Percentiles rank a stretch among this genome's conserved stretches.
phyloP scores from a whole-genome alignment of 495 filamentous ascomycete genomes.

The Penicillium cataractarum region DNA sequence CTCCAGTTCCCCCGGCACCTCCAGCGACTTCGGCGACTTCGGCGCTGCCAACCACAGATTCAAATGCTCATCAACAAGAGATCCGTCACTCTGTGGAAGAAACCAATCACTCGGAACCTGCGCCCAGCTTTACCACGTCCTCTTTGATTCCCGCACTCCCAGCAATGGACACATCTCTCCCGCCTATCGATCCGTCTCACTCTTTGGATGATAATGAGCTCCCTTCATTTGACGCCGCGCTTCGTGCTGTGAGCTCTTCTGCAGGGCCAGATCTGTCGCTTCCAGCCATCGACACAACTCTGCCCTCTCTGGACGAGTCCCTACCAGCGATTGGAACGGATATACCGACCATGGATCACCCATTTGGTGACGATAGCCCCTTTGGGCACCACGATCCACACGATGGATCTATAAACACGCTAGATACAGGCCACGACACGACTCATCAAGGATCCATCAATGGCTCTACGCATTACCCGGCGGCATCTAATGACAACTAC shows the following conservation, averaged over 20 bases:
- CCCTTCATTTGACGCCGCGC: constrained; percentile 39
- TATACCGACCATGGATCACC: constrained; percentile 37
- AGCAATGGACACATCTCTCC: constrained; percentile 26
- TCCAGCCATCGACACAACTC: constrained; percentile 43
- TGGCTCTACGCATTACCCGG: constrained; percentile 29
- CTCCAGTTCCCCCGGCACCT: neutral
- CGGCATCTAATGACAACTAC: constrained; percentile 18
- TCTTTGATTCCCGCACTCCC: constrained; percentile 27
- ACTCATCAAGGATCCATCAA: constrained; percentile 31
- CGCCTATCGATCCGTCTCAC: constrained; percentile 24
- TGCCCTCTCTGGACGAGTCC: constrained; percentile 40
- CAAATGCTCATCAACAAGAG: constrained; percentile 10
- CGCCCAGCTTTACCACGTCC: constrained; percentile 15
- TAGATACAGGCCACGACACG: constrained; percentile 43
- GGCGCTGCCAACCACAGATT: neutral
- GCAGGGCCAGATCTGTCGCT: constrained; percentile 36
- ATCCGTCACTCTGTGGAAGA: constrained; percentile 2
- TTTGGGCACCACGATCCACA: constrained; percentile 26
- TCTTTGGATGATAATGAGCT: constrained; percentile 32
- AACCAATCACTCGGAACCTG: constrained; percentile 2
- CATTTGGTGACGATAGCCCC: constrained; percentile 22
- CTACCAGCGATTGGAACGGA: constrained; percentile 43
- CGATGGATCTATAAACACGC: constrained; percentile 20
- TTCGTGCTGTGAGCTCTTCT: constrained; percentile 35
- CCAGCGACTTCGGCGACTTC: neutral